These are phyloP conservation scores for Raffaelea ambrosiae DNA, from an alignment of 2,329 filamentous ascomycete species.

Conservation along the genomic window DNA sequence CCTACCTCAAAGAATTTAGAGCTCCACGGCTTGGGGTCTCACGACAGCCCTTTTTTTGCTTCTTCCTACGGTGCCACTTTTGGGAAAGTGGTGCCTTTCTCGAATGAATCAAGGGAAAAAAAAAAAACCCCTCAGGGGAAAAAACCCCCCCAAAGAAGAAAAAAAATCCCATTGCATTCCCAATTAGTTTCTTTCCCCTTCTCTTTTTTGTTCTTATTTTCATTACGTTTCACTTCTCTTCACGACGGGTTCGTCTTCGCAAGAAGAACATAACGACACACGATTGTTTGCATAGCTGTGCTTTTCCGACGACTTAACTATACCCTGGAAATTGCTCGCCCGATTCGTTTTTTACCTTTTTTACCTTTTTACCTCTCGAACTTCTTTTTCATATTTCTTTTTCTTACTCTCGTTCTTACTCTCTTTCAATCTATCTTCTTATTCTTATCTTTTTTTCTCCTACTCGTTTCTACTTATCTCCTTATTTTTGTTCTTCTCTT, in stretches of 20 bases:
- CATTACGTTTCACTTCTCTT: neutral
- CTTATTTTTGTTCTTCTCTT: conserved; percentile 8
- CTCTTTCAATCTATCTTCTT: conserved; percentile 9
- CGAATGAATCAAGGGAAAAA: no score
- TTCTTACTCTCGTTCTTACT: conserved; percentile 12
- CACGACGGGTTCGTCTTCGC: neutral
- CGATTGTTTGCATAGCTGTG: conserved; percentile 7
- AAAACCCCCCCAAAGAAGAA: no score
- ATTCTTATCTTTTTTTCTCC: conserved; percentile 11
- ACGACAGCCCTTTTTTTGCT: no score
- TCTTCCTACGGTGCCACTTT: no score
- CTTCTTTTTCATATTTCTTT: conserved; percentile 6
- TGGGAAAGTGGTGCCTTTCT: no score
- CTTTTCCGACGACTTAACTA: neutral
- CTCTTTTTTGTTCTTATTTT: conserved; percentile 1
- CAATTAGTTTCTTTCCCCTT: no score
- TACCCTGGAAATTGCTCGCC: neutral
- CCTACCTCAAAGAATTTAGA: no score
- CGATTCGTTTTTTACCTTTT: neutral
- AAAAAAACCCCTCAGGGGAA: no score
- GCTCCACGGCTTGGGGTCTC: no score
- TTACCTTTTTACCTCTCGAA: conserved; percentile 3
- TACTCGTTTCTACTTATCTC: conserved; percentile 4
- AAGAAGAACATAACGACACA: no score
- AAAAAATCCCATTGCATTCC: no score